Conservation (phyloP, 495 filamentous ascomycete genomes). For the Pseudoneurospora amorphoporcata region DNA sequence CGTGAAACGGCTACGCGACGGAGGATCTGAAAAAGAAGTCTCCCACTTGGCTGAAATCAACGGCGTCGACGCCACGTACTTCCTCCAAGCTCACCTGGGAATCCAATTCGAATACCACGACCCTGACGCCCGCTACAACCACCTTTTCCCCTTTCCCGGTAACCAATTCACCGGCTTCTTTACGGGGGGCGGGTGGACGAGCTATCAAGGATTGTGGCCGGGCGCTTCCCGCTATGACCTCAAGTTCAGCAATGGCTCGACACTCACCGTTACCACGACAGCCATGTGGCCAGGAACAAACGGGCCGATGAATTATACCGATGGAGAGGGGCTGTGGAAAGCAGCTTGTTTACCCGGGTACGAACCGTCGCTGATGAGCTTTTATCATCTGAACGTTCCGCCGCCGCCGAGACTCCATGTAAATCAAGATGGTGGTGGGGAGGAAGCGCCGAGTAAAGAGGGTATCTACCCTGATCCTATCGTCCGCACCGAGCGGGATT, state of each 20-base stretch:
- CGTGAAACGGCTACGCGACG: too few species aligned
- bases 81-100: not conserved
- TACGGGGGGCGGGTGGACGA: not conserved
- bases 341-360: not conserved
- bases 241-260: slow-evolving; percentile 9
- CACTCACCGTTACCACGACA: not conserved
- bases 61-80: not conserved
- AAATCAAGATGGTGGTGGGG: not conserved
- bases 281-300: not conserved
- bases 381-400: not conserved
- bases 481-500: fast-evolving
- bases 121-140: slow-evolving; percentile 5
- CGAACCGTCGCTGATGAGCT: not conserved
- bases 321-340: not conserved
- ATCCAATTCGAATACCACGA: not conserved
- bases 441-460: not conserved
- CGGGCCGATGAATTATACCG: not conserved
- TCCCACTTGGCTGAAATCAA: not conserved
- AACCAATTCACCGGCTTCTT: not conserved
- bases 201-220: not conserved
- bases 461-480: not conserved
- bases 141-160: slow-evolving; percentile 4
- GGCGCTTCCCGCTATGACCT: not conserved
- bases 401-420: not conserved
- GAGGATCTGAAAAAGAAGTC: not conserved